phyloP scores from a whole-genome alignment of 1,139 yeast genomes.

The Saccharomyces hybrid region DNA sequence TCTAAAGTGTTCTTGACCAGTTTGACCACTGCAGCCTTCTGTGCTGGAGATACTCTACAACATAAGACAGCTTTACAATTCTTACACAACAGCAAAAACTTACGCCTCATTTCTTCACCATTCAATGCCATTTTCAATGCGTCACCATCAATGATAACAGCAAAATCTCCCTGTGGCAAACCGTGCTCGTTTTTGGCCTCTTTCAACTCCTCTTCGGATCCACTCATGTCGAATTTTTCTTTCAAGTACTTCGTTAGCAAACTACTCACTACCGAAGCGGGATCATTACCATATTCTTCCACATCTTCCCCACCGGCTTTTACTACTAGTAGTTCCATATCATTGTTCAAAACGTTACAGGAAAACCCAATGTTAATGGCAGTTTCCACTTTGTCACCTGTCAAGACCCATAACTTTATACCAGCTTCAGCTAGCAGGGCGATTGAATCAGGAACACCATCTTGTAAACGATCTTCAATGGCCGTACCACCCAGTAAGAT shows the following conservation, averaged over 20 bases:
- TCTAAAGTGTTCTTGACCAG: too few species aligned
- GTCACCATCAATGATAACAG: too few species aligned
- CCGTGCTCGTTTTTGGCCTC: too few species aligned
- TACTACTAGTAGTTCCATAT: conserved; percentile 78
- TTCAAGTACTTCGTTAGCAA: conserved; percentile 34
- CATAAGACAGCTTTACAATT: too few species aligned
- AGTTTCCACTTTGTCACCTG: conserved; percentile 97
- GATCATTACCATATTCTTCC: conserved; percentile 32
- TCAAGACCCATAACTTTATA: conserved; percentile 91
- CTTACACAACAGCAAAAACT: too few species aligned
- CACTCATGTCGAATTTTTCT: too few species aligned
- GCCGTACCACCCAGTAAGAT: conserved; percentile 93
- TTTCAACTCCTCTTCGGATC: too few species aligned
- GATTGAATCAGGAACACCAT: conserved; percentile 96
- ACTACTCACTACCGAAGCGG: conserved; percentile 42
- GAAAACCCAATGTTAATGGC: conserved; percentile 97
- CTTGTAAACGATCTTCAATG: conserved; percentile 91
- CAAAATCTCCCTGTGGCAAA: too few species aligned
- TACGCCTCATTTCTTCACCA: too few species aligned
- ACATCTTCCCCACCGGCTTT: conserved; percentile 41
- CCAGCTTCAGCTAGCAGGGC: conserved; percentile 86
- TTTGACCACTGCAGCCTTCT: too few species aligned
- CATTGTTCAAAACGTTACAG: conserved; percentile 79
- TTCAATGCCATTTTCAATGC: too few species aligned
- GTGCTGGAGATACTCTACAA: too few species aligned